Evolutionary conservation across 2,329 filamentous ascomycete species (phyloP), one percentile per base, ranked within the genome.

Genomic region (Monosporascus sp.): DNA sequence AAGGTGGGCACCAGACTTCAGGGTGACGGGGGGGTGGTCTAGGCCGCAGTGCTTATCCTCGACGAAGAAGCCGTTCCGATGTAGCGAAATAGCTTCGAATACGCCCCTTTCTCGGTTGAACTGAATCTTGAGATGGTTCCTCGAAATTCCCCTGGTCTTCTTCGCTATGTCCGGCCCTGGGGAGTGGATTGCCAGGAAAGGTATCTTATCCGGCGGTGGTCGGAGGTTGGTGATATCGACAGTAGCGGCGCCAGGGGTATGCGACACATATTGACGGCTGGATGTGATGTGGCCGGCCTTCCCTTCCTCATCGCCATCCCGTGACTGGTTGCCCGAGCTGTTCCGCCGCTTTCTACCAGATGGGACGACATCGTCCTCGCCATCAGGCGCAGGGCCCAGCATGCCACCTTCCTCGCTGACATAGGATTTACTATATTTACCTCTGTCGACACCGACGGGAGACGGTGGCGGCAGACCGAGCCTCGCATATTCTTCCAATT

Each of bases 161-260:
- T 69, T 75, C 3, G 82, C 80, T 55, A 83, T 82, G 48, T 81
- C 75, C 5, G 80, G 80, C 2, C 80, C 80, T 0, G 83, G 83
- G 3, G 88, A 88, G 66, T 91, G 88, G 45, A 92, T 89, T 37
- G 83, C 82, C 48, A 91, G 78, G 53, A 89, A 79, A 3, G 85
- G 83, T 52, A 84, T 81, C 53, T 84, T 78, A 55, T 80, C 70
- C 0, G 83, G 81, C 24, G 83, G 82, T 1, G 85, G 83, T 5
- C 82, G 77, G 46, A 87, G 72, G 20, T 76, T 77, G 9, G 76
- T 76, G 39, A 86, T 71, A 63, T 88, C 82, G 41, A 85, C 79
- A 37, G 78, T 77, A 17, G 77, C 80, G 14, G 81, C 79, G 25
- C 80, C 81, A 8, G 79, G 80, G 0, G 79, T 83, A 55, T 85